phyloP scores from a whole-genome alignment of 1,139 yeast species.

The Debaryomycetaceae sp. region DNA sequence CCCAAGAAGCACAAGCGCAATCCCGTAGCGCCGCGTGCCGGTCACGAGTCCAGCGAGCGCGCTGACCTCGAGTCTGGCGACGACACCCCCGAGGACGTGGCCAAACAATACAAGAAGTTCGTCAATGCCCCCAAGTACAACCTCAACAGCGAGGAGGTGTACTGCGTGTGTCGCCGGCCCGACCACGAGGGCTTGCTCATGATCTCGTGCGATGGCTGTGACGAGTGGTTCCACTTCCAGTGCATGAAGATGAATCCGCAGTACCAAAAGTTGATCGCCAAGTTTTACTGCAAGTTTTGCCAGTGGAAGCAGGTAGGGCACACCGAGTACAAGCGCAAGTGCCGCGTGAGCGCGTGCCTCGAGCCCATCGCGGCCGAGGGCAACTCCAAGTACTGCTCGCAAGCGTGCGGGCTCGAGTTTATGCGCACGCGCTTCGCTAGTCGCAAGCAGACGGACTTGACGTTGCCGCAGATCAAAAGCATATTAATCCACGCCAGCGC shows the following conservation, averaged over 20 bases:
- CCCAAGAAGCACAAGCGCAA: slow-evolving; percentile 3
- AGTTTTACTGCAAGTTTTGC: slow-evolving; percentile 76
- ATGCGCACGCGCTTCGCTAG: slow-evolving; percentile 27
- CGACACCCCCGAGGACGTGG: slow-evolving; percentile 36
- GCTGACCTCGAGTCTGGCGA: slow-evolving; percentile 8
- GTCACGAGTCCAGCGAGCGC: not conserved
- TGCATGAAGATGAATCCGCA: slow-evolving; percentile 63
- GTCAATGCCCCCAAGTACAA: slow-evolving; percentile 40
- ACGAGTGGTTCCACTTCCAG: slow-evolving; percentile 88
- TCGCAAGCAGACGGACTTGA: slow-evolving; percentile 11
- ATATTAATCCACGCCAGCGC: slow-evolving; percentile 4
- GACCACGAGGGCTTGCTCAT: slow-evolving; percentile 76
- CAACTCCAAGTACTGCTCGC: slow-evolving; percentile 68
- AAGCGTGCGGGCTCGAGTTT: slow-evolving; percentile 64
- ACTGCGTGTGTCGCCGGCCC: slow-evolving; percentile 74
- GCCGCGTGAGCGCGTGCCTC: slow-evolving; percentile 58
- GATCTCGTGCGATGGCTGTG: slow-evolving; percentile 95
- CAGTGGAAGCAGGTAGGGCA: slow-evolving; percentile 40
- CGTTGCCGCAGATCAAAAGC: slow-evolving; percentile 14
- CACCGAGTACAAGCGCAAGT: slow-evolving; percentile 71
- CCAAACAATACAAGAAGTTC: slow-evolving; percentile 43
- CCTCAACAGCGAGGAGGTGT: slow-evolving; percentile 57
- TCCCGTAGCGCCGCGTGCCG: not conserved
- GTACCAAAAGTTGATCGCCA: slow-evolving; percentile 55
- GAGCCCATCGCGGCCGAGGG: slow-evolving; percentile 44